Conservation (phyloP, 305 asterid species). For the Solanum hybrid region DNA sequence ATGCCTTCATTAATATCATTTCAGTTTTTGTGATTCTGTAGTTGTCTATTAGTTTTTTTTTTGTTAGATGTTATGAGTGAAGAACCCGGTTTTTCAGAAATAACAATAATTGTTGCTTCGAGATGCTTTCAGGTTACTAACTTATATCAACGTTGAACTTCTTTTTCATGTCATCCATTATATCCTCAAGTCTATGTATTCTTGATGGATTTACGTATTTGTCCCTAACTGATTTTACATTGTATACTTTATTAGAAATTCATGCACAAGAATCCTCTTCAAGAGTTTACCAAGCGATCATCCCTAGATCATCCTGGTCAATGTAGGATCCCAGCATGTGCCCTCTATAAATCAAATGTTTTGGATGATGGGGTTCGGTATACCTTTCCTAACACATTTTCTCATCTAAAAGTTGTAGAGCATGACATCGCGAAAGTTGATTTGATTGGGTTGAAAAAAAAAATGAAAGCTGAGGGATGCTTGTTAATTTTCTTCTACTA, state of each 20-base stretch:
- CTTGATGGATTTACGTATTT: too few relatives aligned
- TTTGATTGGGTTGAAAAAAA: constrained; percentile 12
- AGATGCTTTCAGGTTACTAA: too few relatives aligned
- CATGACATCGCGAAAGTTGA: constrained; percentile 44
- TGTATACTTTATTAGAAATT: neutral
- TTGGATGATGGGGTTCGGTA: constrained; percentile 31
- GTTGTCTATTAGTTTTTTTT: too few relatives aligned
- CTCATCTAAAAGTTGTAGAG: constrained; percentile 33
- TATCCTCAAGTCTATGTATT: too few relatives aligned
- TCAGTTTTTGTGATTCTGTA: too few relatives aligned
- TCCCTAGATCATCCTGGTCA: constrained; percentile 20
- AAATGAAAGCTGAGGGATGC: constrained; percentile 27
- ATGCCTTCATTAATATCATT: too few relatives aligned
- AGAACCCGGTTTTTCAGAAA: too few relatives aligned
- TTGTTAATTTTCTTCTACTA: neutral
- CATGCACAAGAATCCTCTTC: constrained; percentile 28
- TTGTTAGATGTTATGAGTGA: too few relatives aligned
- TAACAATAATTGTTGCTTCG: too few relatives aligned
- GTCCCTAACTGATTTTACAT: too few relatives aligned
- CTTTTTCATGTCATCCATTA: too few relatives aligned
- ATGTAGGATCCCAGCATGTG: constrained; percentile 24
- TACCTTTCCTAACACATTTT: constrained; percentile 20
- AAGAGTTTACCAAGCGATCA: constrained; percentile 28
- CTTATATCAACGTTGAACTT: too few relatives aligned
- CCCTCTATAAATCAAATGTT: constrained; percentile 29